Evolutionary conservation across 23 red algal genomes (phyloP).

Genomic region (Chondrus crispus): DNA sequence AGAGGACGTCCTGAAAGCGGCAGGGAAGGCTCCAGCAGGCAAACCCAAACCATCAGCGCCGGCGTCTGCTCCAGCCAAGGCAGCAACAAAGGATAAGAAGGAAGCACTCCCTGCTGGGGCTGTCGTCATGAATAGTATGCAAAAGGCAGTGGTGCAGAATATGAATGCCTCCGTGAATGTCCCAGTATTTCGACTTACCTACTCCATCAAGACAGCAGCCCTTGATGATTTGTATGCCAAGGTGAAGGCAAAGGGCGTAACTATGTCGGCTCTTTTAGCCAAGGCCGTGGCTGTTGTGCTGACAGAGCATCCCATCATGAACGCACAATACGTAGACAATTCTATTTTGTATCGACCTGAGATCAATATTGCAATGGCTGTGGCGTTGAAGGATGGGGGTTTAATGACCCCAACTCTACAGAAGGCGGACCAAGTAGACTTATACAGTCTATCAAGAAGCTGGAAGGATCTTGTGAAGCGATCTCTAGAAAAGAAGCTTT

Average conservation of each 20-base stretch:
- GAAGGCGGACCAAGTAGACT: slow-evolving; percentile 75
- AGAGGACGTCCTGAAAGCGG: slow-evolving; percentile 82
- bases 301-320: slow-evolving; percentile 90
- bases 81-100: neutral
- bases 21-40: slow-evolving; percentile 79
- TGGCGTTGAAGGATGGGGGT: slow-evolving; percentile 86
- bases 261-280: slow-evolving; percentile 87
- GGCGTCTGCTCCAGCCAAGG: neutral
- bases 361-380: slow-evolving; percentile 93
- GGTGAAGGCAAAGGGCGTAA: slow-evolving; percentile 94
- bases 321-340: slow-evolving; percentile 73
- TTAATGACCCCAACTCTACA: slow-evolving; percentile 91
- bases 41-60: no score
- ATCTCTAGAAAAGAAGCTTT: slow-evolving; percentile 82
- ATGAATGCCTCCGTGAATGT: slow-evolving; percentile 88
- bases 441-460: slow-evolving; percentile 78
- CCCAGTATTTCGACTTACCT: slow-evolving; percentile 91
- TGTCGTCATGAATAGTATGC: slow-evolving; percentile 88
- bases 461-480: slow-evolving; percentile 95
- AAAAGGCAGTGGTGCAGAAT: slow-evolving; percentile 95
- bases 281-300: slow-evolving; percentile 84
- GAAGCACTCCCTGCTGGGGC: slow-evolving; percentile 71
- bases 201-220: slow-evolving; percentile 79
- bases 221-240: slow-evolving; percentile 91
- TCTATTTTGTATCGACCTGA: slow-evolving; percentile 75